Evolutionary conservation across 306 rosid genomes (phyloP), one percentile per base, ranked within the genome.

Genomic region (Prunus salicina): DNA sequence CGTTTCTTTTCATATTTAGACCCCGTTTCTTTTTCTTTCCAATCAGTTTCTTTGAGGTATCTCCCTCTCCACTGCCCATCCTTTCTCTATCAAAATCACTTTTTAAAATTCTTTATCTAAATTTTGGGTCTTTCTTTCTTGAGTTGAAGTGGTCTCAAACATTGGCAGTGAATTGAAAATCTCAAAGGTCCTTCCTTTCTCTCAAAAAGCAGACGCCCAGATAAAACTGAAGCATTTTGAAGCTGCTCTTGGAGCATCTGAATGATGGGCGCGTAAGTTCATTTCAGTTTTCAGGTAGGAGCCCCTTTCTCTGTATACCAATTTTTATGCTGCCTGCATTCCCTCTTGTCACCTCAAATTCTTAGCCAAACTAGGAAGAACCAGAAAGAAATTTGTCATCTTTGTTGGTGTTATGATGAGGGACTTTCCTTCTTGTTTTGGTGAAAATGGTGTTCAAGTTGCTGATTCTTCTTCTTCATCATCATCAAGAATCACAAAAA

Each of bases 381-480:
- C 47, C 52, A 24, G 74, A 64, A 69, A 68, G 52, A 34, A 78
- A 76, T 24, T 60, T 50, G 45, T 53, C 71, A 38, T 69, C 62
- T 65, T 64, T 65, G 41, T 25, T 25, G 60, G 8, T 79, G 79
- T 63, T 19, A 58, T 47, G 51, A 93, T 93, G 98, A 89, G 83
- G 87, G 98, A 93, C 22, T 93, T 91, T 74, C 97, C 98, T 78
- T 91, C 98, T 80, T 93, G 97, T 80, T 89, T 93, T 73, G 98
- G 98, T 25, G 98, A 93, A 81, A 93, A 84, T 76, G 97, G 96
- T 32, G 87, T 93, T 38, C 98, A 93, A 78, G 86, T 93, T 67
- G 91, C 89, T 14, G 93, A 93, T 81, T 88, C 93, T 18, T 85
- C 87, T 2, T 89, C 93, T 12, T 81, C 82, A 18, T 79, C 82